Conservation (phyloP, 495 filamentous ascomycete genomes). For the Neurospora sp. region DNA sequence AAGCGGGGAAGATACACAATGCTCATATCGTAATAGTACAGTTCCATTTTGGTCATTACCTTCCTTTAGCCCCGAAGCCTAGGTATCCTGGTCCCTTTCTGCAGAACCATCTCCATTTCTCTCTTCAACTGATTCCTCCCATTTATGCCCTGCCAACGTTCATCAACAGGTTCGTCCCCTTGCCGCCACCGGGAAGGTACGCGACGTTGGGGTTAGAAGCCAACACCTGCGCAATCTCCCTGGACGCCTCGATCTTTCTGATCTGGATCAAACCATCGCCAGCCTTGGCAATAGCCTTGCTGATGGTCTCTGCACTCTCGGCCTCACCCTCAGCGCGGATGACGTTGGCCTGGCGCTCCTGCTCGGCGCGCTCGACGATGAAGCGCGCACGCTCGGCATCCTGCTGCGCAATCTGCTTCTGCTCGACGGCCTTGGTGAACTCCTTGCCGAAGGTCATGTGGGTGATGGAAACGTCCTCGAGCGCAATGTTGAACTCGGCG, state of each 20-base stretch:
- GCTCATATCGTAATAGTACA: slow-evolving; percentile 24
- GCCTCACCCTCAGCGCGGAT: slow-evolving; percentile 97
- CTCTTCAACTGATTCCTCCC: background rate
- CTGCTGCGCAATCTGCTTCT: slow-evolving; percentile 99
- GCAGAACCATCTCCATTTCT: background rate
- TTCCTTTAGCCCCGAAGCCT: background rate
- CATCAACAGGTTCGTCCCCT: slow-evolving; percentile 52
- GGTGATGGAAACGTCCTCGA: slow-evolving; percentile 98
- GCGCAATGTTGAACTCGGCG: slow-evolving; percentile 96
- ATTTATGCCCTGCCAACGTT: slow-evolving; percentile 34
- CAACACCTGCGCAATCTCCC: slow-evolving; percentile 88
- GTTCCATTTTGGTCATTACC: slow-evolving; percentile 7
- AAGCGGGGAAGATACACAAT: slow-evolving; percentile 20
- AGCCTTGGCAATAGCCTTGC: slow-evolving; percentile 80
- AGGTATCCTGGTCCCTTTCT: background rate
- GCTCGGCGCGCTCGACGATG: slow-evolving; percentile 97
- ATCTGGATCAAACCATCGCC: slow-evolving; percentile 93
- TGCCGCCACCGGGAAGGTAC: slow-evolving; percentile 74
- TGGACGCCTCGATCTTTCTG: slow-evolving; percentile 90
- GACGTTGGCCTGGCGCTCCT: slow-evolving; percentile 96
- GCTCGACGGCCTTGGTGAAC: slow-evolving; percentile 96
- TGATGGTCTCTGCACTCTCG: slow-evolving; percentile 90
- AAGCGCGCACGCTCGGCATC: slow-evolving; percentile 95
- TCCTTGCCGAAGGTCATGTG: slow-evolving; percentile 99
- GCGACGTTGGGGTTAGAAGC: slow-evolving; percentile 90